phyloP scores from a whole-genome alignment of 2,329 filamentous ascomycete genomes.

The Colletotrichum costaricense region DNA sequence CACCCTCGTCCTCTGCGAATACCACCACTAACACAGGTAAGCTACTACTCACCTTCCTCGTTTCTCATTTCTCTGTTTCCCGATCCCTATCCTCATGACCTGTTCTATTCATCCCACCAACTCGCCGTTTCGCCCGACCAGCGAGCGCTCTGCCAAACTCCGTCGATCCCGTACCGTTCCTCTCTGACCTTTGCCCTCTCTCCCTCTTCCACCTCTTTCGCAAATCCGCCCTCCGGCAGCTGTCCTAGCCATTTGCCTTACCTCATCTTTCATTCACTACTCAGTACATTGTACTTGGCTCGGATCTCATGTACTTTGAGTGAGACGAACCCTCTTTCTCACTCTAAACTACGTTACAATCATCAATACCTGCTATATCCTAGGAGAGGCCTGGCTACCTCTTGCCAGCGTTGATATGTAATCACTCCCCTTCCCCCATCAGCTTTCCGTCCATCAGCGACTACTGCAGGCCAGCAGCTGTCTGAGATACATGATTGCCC shows the following conservation, averaged over 20 bases:
- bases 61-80: conserved; percentile 19
- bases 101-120: conserved; percentile 2
- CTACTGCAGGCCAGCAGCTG: neutral
- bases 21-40: conserved; percentile 36
- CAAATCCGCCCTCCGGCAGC: conserved; percentile 14
- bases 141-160: conserved; percentile 3
- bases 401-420: conserved; percentile 26
- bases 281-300: conserved; percentile 12
- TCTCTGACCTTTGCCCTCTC: conserved; percentile 8
- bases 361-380: conserved; percentile 20
- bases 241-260: conserved; percentile 17
- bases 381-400: conserved; percentile 2
- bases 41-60: conserved; percentile 13
- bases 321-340: conserved; percentile 11
- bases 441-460: conserved; percentile 7
- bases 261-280: conserved; percentile 19
- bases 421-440: conserved; percentile 20
- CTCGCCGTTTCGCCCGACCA: neutral
- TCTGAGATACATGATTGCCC: neutral
- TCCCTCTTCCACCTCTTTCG: conserved; percentile 5
- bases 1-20: conserved; percentile 35
- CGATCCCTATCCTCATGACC: conserved; percentile 13
- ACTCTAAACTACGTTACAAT: conserved; percentile 24
- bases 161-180: conserved; percentile 15
- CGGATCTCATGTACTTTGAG: conserved; percentile 13